A percentile compares a stretch with the other conserved stretches of the same genome.
Evolutionary conservation across 2,329 filamentous ascomycete species (phyloP).

Genomic region (Alternaria dauci): DNA sequence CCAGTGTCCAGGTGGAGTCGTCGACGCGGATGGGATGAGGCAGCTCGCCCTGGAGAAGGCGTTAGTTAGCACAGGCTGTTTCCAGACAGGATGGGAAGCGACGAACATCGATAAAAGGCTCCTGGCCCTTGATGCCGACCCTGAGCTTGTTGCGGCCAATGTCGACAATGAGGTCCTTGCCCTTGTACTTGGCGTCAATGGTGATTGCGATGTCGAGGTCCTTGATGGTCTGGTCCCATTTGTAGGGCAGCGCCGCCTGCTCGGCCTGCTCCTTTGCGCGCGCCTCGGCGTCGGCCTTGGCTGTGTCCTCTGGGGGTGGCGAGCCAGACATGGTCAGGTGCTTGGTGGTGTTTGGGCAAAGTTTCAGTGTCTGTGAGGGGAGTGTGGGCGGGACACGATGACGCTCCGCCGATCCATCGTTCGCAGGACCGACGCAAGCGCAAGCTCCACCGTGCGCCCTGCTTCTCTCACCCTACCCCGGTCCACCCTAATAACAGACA

Average conservation of each 20-base stretch:
- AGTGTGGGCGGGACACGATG: conserved; percentile 17
- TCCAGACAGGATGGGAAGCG: not conserved
- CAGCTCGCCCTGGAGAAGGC: conserved; percentile 73
- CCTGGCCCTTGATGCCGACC: conserved; percentile 87
- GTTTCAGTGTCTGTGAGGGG: conserved; percentile 21
- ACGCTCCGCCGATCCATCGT: conserved; percentile 30
- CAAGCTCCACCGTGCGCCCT: conserved; percentile 29
- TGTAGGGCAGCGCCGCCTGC: conserved; percentile 92
- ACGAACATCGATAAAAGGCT: conserved; percentile 79
- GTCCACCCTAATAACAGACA: conserved; percentile 25
- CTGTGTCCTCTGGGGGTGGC: conserved; percentile 63
- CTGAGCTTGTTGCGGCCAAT: conserved; percentile 80
- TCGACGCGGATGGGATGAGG: conserved; percentile 81
- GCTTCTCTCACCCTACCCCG: conserved; percentile 24
- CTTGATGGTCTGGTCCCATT: conserved; percentile 92
- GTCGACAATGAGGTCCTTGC: conserved; percentile 80
- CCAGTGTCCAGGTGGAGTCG: conserved; percentile 94
- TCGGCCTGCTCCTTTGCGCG: conserved; percentile 81
- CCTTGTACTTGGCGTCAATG: conserved; percentile 84
- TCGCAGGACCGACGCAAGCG: conserved; percentile 4
- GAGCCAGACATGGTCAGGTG: conserved; percentile 49
- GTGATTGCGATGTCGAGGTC: conserved; percentile 83
- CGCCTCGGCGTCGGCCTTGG: conserved; percentile 64
- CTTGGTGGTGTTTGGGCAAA: conserved; percentile 13
- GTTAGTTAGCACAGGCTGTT: conserved; percentile 8